Evolutionary conservation across 2,329 filamentous ascomycete genomes (phyloP).

Genomic region (Colletotrichum sojae): DNA sequence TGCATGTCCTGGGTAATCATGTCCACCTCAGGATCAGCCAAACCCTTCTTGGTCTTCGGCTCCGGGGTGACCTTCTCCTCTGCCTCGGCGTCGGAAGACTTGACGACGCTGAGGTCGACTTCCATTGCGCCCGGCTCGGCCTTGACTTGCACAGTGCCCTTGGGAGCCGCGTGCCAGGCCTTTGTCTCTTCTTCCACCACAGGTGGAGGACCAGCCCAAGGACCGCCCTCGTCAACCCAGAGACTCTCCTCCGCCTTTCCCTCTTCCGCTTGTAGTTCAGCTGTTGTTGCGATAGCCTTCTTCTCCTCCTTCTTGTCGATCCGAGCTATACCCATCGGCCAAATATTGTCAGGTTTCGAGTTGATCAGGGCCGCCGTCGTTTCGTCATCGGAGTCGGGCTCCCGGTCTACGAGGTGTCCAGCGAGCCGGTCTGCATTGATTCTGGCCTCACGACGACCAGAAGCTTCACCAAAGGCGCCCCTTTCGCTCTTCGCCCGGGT

Average conservation of each 20-base stretch:
- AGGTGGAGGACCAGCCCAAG: slow-evolving; percentile 46
- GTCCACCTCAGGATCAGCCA: slow-evolving; percentile 55
- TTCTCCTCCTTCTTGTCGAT: slow-evolving; percentile 68
- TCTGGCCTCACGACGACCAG: slow-evolving; percentile 58
- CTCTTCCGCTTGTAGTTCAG: slow-evolving; percentile 70
- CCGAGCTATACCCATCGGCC: slow-evolving; percentile 71
- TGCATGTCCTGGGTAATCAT: slow-evolving; percentile 57
- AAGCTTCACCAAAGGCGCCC: slow-evolving; percentile 55
- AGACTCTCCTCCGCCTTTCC: slow-evolving; percentile 62
- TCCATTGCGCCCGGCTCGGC: slow-evolving; percentile 56
- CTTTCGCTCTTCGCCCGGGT: slow-evolving; percentile 52
- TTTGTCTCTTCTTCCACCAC: slow-evolving; percentile 51
- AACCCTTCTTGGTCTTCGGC: slow-evolving; percentile 47
- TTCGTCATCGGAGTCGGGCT: slow-evolving; percentile 43
- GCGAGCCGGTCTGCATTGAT: slow-evolving; percentile 72
- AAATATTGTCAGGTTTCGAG: slow-evolving; percentile 45
- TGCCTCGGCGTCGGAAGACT: slow-evolving; percentile 44
- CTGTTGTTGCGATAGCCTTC: slow-evolving; percentile 69
- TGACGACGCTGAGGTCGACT: slow-evolving; percentile 56
- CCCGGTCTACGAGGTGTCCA: slow-evolving; percentile 52
- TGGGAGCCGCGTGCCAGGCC: slow-evolving; percentile 60
- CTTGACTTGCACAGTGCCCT: slow-evolving; percentile 57
- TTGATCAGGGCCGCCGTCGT: slow-evolving; percentile 43
- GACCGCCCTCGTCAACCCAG: slow-evolving; percentile 57
- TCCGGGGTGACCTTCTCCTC: slow-evolving; percentile 44